Evolutionary conservation across 2,329 filamentous ascomycete genomes (phyloP), one percentile per base, ranked within the genome.

Genomic region (Fusarium sp.): DNA sequence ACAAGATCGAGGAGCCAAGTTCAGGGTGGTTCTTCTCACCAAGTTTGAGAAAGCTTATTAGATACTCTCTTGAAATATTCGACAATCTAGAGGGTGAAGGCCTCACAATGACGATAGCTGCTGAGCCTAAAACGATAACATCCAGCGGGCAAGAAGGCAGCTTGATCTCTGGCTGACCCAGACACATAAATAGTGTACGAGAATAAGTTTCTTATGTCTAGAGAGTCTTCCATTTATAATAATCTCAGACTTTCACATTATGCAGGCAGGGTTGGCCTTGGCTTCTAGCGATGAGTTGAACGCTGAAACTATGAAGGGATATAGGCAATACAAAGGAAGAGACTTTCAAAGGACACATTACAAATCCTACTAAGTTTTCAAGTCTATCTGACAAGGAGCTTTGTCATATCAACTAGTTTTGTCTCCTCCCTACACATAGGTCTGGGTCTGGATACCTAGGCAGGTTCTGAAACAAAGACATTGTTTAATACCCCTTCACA

Each of bases 141-240:
- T 11, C 9, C 4, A 18, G 10, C 6, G 10, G 8, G 8, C 10
- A 38, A 16, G 8, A 2, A 16, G 8, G 34, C 4, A 16, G 10
- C 10, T 20, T 13, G 1, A 8, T 20, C 11, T 42, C 38, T 13
- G 1, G 4, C 11, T 8, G 6, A 2, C 10, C 38, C 38, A 20
- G 7, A 8, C 1, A 20, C 0, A 11, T 8, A 4, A 20, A 6
- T 11, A 16, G 2, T 13, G 0, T 13, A 3, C 10, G 3, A n/a
- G n/a, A n/a, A n/a, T n/a, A n/a, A n/a, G n/a, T n/a, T n/a, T n/a
- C n/a, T n/a, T n/a, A n/a, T n/a, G n/a, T n/a, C n/a, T n/a, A n/a
- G n/a, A n/a, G n/a, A n/a, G n/a, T n/a, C n/a, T n/a, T n/a, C n/a
- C n/a, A n/a, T n/a, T n/a, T 20, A 2, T 38, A 2, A 11, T 18